Base-by-base conservation (phyloP, 202 grass and related monocot genomes). In the Setaria viridis region DNA sequence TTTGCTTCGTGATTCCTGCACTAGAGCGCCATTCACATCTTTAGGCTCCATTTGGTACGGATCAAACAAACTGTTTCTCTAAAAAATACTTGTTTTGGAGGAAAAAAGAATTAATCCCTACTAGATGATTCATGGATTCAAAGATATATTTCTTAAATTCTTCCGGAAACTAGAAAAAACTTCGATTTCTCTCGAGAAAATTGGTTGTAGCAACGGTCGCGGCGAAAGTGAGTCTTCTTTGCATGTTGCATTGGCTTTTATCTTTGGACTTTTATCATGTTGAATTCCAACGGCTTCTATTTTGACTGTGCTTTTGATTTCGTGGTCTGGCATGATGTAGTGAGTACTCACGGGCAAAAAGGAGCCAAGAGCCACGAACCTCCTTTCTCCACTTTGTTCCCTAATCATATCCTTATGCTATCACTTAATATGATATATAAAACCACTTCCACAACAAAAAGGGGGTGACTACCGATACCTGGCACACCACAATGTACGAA, bases 301-400 rank as follows among this genome's bases (percentile, higher is more conserved):
- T 50, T 4, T 72, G 13, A 6, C 3, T 11, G 15, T 41, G 29
- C 67, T 80, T 86, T 53, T 80, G 57, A 62, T 65, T 64, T 73
- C 66, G 57, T 50, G 53, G 63, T 20, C 72, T 50, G 32, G 13
- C 8, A 19, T 5, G 4, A 60, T 20, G 8, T 9, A 32, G 45
- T 33, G 70, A 50, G 70, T 51, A 49, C 21, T 32, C 43, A 16
- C 4, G 21, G 70, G n/a, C 21, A n/a, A 14, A 72, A 72, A 16
- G 69, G 69, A 45, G 43, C 12, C 2, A 17, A 3, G 19, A 45
- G 66, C 67, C 20, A 48, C 2, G 12, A 2, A 14, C 6, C 1
- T 53, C 47, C 8, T 53, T 73, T 73, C 48, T 17, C 8, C 47
- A 34, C 29, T 46, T 0, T 33, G 17, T 51, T 51, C 43, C 13